Evolutionary conservation across 2,329 filamentous ascomycete genomes (phyloP), one percentile per base, ranked within the genome.

Genomic region (Coniochaeta ligniaria): DNA sequence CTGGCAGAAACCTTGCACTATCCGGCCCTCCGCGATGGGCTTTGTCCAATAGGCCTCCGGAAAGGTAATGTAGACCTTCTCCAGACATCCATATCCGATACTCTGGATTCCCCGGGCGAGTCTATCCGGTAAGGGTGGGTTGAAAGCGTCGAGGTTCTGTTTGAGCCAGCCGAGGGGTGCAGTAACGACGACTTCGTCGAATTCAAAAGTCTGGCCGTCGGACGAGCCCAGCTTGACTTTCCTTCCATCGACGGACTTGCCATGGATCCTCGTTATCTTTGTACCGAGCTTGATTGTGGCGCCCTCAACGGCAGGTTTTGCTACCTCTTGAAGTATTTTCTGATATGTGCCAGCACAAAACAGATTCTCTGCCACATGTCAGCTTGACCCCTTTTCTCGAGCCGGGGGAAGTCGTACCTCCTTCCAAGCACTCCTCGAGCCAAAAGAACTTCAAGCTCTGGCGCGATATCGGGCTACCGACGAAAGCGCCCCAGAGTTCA

Each of bases 371-470:
- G 52, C 8, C 2, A 8, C 7, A 9, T 4, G 65, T 60, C 60
- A 59, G 60, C 64, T 61, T 50, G 63, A 45, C 14, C 47, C 26
- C 26, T 31, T 16, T 8, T 33, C 22, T 22, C 22, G 11, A n/a
- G 17, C 20, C 38, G 17, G 20, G 20, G 59, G 22, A 26, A 16
- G n/a, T 9, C 17, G 66, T 69, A 84, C 84, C 83, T 54, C 88
- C 89, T 69, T 91, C 88, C 59, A 92, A 86, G 65, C 87, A 90
- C 72, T 92, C 88, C 69, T 92, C 89, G 6, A 92, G 70, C 87
- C 88, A 91, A 70, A 91, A 90, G 74, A 85, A 92, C 74, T 87
- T 90, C 35, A 92, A 75, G 66, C 87, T 91, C 70, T 92, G 89
- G 28, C 69, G 80, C 59, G 78, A 74, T 9, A 90, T 77, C 0